Percentiles rank a stretch among this genome's conserved stretches.
Conservation (phyloP, 352 stramenopile genomes). For the Phytophthora pistaciae region DNA sequence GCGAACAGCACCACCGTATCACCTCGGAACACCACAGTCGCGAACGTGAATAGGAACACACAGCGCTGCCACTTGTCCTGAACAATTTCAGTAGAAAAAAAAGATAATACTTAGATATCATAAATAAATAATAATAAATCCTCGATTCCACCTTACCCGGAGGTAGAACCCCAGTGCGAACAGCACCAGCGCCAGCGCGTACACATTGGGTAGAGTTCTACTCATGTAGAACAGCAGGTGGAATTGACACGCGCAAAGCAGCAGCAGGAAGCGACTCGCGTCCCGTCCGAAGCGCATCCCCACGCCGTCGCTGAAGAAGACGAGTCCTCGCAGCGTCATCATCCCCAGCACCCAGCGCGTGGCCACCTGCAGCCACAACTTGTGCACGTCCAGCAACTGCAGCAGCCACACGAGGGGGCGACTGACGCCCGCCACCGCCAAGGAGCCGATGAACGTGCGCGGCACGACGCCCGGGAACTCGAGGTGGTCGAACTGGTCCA, state of each 20-base stretch:
- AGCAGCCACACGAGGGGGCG: conserved; percentile 52
- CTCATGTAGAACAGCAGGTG: conserved; percentile 98
- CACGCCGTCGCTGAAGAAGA: conserved; percentile 73
- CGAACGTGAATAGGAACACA: conserved; percentile 91
- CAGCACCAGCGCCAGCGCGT: conserved; percentile 91
- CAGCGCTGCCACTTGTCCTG: conserved; percentile 51
- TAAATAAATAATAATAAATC: neutral
- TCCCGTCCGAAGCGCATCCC: conserved; percentile 66
- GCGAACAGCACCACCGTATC: conserved; percentile 97
- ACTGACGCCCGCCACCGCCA: conserved; percentile 64
- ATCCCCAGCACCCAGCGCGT: conserved; percentile 73
- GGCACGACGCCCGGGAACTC: conserved; percentile 98
- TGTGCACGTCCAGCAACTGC: conserved; percentile 34
- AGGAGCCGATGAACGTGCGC: conserved; percentile 95
- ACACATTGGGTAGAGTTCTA: conserved; percentile 97
- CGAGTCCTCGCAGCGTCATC: conserved; percentile 62
- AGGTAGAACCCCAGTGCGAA: conserved; percentile 74
- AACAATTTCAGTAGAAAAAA: neutral
- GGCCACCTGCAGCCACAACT: conserved; percentile 66
- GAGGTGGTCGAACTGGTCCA: conserved; percentile 95
- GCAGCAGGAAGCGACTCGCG: conserved; percentile 76
- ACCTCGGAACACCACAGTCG: conserved; percentile 97
- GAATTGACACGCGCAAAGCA: conserved; percentile 95
- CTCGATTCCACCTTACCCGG: conserved; percentile 26
- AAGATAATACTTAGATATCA: neutral